phyloP scores from a whole-genome alignment of 345 rosid species.

The Brassica juncea region DNA sequence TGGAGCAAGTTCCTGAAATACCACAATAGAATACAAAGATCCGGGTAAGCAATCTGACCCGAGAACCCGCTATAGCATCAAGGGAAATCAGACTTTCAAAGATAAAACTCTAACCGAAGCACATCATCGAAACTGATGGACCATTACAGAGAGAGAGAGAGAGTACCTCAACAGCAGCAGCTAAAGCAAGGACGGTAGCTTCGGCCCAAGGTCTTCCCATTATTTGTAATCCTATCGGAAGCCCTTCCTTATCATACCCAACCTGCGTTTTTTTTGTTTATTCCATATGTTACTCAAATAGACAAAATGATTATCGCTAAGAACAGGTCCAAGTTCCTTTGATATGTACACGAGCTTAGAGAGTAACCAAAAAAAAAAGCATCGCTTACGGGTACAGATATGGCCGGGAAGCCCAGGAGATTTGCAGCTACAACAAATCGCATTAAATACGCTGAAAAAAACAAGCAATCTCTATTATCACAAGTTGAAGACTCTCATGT shows the following conservation, averaged over 20 bases:
- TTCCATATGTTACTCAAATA: neutral
- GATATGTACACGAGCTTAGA: neutral
- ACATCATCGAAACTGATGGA: neutral
- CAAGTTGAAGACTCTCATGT: neutral
- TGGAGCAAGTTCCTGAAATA: constrained; percentile 59
- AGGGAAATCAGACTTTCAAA: neutral
- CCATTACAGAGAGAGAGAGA: neutral
- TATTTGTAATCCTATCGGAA: constrained; percentile 80
- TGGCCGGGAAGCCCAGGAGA: constrained; percentile 85
- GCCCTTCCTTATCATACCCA: constrained; percentile 86
- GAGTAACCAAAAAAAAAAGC: neutral
- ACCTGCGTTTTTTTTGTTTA: constrained; percentile 45
- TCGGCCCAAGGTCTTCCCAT: constrained; percentile 89
- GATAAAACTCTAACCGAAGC: neutral
- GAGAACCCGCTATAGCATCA: neutral
- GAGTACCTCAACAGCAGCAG: constrained; percentile 70
- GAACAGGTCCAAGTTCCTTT: neutral
- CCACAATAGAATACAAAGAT: neutral
- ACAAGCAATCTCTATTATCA: neutral
- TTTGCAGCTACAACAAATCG: constrained; percentile 61
- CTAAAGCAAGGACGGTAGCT: constrained; percentile 68
- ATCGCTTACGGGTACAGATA: constrained; percentile 71
- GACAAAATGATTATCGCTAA: neutral
- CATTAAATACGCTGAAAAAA: constrained; percentile 67
- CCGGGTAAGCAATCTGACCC: neutral